These are phyloP conservation scores for Porphyridium purpureum DNA, from an alignment of 23 red algal species.

Conservation along the genomic window DNA sequence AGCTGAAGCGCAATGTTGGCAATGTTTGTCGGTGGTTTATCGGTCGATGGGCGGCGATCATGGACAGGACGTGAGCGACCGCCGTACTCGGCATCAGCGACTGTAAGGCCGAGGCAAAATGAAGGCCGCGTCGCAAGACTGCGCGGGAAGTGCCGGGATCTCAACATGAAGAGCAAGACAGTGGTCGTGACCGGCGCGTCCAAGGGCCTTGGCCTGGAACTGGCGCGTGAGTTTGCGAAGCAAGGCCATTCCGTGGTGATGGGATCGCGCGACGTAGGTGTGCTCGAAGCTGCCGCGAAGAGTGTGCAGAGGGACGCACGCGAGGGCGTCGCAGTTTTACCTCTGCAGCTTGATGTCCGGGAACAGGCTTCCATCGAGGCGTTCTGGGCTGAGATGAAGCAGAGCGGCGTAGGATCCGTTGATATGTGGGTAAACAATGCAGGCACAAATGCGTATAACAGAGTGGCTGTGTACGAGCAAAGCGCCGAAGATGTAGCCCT, in stretches of 20 bases:
- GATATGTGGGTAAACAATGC: constrained; percentile 71
- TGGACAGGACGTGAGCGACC: no score
- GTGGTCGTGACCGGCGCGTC: constrained; percentile 60
- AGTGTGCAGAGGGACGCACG: neutral
- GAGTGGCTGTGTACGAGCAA: constrained; percentile 8
- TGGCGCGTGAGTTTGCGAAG: constrained; percentile 27
- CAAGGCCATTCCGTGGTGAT: neutral
- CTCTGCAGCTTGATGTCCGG: no score
- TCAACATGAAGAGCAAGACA: neutral
- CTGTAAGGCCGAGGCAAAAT: no score
- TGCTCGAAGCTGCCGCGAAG: constrained; percentile 2
- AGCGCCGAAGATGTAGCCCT: constrained; percentile 9
- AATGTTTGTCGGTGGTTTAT: no score
- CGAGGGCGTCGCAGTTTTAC: neutral
- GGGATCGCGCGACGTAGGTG: constrained; percentile 6
- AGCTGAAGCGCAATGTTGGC: no score
- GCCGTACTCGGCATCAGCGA: no score
- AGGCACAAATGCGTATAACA: constrained; percentile 21
- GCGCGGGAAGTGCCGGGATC: no score
- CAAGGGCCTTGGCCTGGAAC: constrained; percentile 44
- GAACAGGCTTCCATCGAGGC: no score
- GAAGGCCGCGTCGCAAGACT: no score
- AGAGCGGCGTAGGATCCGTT: no score
- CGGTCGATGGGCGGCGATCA: no score
- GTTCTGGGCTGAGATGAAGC: no score